Evolutionary conservation across 257 asterid species (phyloP), one percentile per base, ranked within the genome.

Genomic region (Primulina tabacum): DNA sequence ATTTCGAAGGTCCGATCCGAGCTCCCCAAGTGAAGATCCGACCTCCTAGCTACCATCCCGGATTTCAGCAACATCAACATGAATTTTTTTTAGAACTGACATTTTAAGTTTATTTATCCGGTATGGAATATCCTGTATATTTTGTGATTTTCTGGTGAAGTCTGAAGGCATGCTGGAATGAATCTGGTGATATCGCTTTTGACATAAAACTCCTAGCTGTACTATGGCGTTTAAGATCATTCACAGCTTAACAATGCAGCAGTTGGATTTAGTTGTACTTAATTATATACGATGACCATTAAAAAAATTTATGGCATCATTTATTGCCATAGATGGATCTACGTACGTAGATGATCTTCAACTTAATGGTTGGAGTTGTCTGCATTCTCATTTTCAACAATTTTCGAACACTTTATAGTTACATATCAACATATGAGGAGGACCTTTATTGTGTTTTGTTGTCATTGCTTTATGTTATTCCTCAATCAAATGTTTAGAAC

Each of bases 401-500:
- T 58, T 57, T 56, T 58, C 10, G 30, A 34, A 21, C 38, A 21
- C 8, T 34, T 5, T 21, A 14, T 56, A 55, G 37, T 24, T 10
- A 32, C 11, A 33, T 58, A 35, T 11, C 26, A 62, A 28, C 34
- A 62, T 30, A 40, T 11, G 7, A 43, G 14, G 17, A 34, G 17
- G 37, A 4, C 24, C n/a, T 8, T 60, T 67, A n/a, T 37, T 65
- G 56, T 50, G 4, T 50, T 14, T 50, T 16, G 4, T 50, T 16
- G 8, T n/a, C 52, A 35, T 24, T 29, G 16, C 52, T 76, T 53
- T 21, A 70, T 28, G 52, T 21, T 64, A 77, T 73, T 70, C 64
- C 71, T 80, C 78, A 71, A 47, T 57, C 35, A 56, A 17, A 29
- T 77, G 76, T 55, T 58, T 43, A 80, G 82, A 74, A 57, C 80